phyloP scores from a whole-genome alignment of 768 basidiomycete species.

The Lactarius psammicola region DNA sequence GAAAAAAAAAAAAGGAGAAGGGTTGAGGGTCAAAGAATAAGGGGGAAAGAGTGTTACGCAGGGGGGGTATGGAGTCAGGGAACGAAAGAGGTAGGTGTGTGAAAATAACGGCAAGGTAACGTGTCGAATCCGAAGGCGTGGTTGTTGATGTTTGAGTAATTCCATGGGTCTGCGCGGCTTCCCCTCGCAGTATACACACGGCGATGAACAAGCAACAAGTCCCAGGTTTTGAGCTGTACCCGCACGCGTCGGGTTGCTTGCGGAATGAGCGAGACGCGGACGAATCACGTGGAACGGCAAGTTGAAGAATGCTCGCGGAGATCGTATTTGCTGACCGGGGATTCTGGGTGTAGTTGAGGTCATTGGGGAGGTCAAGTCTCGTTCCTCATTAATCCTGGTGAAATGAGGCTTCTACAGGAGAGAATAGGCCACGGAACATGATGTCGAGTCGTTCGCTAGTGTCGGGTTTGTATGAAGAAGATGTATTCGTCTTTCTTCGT shows the following conservation, averaged over 20 bases:
- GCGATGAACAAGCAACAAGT: background rate
- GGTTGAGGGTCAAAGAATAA: too few relatives aligned
- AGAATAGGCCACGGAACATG: background rate
- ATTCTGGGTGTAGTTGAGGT: background rate
- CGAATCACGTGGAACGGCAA: background rate
- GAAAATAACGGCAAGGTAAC: too few relatives aligned
- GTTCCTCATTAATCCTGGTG: background rate
- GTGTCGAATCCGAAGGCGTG: too few relatives aligned
- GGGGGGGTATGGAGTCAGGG: too few relatives aligned
- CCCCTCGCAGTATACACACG: too few relatives aligned
- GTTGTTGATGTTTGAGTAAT: background rate
- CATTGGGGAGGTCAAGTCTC: background rate
- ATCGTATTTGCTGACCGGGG: background rate
- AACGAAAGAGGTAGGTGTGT: too few relatives aligned
- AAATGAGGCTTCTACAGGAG: background rate
- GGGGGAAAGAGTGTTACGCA: too few relatives aligned
- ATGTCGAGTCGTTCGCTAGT: background rate
- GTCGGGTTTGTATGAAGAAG: background rate
- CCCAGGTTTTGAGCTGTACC: background rate
- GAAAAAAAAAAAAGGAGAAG: too few relatives aligned
- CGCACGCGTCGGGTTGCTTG: background rate
- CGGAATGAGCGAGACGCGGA: background rate
- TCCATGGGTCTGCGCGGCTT: too few relatives aligned
- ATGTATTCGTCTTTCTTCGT: background rate
- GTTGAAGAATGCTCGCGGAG: background rate